phyloP scores from a whole-genome alignment of 2,329 filamentous ascomycete species.

The Thermoascus crustaceus region DNA sequence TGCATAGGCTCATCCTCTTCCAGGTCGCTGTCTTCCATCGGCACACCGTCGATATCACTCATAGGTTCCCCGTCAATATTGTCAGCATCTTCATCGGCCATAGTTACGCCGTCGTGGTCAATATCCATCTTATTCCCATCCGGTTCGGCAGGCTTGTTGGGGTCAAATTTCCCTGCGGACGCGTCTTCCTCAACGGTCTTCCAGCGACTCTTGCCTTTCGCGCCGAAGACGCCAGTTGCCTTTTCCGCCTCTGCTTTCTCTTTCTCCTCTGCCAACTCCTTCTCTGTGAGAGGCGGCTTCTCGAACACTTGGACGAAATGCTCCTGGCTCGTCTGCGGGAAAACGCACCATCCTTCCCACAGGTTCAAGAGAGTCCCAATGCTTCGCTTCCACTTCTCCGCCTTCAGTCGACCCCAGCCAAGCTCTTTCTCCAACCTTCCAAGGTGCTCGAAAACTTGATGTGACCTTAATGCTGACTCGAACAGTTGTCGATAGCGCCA shows the following conservation, averaged over 20 bases:
- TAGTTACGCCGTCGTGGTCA: constrained; percentile 20
- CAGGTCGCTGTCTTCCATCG: constrained; percentile 43
- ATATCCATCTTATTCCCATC: constrained; percentile 27
- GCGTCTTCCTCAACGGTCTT: constrained; percentile 40
- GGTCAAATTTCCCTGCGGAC: constrained; percentile 22
- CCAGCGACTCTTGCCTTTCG: constrained; percentile 38
- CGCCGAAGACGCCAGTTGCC: constrained; percentile 23
- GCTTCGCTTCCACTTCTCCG: constrained; percentile 77
- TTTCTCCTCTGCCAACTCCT: constrained; percentile 37
- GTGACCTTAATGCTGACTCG: constrained; percentile 59
- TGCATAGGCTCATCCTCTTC: constrained; percentile 30
- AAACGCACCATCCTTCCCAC: constrained; percentile 60
- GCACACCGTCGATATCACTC: constrained; percentile 37
- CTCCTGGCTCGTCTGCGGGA: constrained; percentile 65
- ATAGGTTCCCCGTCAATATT: constrained; percentile 34
- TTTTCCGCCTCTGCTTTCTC: constrained; percentile 36
- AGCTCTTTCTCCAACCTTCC: constrained; percentile 64
- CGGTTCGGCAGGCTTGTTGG: constrained; percentile 15
- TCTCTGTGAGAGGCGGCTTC: constrained; percentile 52
- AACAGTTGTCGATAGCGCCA: constrained; percentile 82
- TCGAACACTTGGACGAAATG: constrained; percentile 63
- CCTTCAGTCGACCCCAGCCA: constrained; percentile 71
- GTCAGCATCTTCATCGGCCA: constrained; percentile 37
- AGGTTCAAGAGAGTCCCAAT: constrained; percentile 59
- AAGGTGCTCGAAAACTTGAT: constrained; percentile 65